A percentile compares a stretch with the other conserved stretches of the same genome.
Evolutionary conservation across 371 early-diverging fungal genomes (phyloP).

Genomic region (Gilbertella persicaria): DNA sequence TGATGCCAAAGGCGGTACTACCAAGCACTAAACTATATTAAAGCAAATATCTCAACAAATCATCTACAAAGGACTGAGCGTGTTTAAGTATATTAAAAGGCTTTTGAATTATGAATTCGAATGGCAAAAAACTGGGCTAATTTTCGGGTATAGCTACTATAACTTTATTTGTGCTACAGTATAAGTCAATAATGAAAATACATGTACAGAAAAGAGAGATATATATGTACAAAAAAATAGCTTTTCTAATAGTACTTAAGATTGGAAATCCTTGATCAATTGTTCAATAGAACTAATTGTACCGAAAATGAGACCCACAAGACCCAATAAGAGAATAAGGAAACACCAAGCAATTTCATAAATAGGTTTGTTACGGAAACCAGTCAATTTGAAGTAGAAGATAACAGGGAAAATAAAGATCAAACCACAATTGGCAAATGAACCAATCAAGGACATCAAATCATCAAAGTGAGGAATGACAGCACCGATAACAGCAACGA

Average conservation of each 20-base stretch:
- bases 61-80: too few relatives aligned
- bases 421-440: conserved; percentile 72
- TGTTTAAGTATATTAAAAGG: too few relatives aligned
- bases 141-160: too few relatives aligned
- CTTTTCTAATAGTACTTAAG: too few relatives aligned
- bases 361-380: conserved; percentile 54
- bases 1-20: too few relatives aligned
- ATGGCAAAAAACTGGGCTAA: too few relatives aligned
- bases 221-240: conserved; percentile 1
- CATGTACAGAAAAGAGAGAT: too few relatives aligned
- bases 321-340: conserved; percentile 61
- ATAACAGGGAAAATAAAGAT: conserved; percentile 83
- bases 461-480: conserved; percentile 82
- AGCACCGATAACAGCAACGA: conserved; percentile 61
- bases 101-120: too few relatives aligned
- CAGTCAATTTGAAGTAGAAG: conserved; percentile 74
- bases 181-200: too few relatives aligned
- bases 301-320: conserved; percentile 69
- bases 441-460: conserved; percentile 82
- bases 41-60: too few relatives aligned
- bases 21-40: too few relatives aligned
- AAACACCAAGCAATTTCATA: conserved; percentile 58
- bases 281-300: conserved; percentile 4
- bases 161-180: too few relatives aligned
- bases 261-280: conserved; percentile 2